phyloP scores from a whole-genome alignment of 768 basidiomycete species.

The Suillus lakei region DNA sequence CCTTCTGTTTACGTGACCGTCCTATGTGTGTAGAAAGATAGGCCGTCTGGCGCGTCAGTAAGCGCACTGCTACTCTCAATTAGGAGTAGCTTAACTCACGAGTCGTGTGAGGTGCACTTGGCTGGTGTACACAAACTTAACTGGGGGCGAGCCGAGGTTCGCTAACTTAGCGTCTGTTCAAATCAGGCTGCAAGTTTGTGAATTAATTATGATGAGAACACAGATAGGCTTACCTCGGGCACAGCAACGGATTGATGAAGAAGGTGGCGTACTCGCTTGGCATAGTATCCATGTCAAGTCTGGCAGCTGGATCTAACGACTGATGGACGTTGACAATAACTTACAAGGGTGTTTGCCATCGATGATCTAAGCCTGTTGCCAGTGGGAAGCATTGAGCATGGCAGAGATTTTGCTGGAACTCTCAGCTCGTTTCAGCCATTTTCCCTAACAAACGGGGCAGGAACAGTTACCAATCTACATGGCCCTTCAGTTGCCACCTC shows the following conservation, averaged over 20 bases:
- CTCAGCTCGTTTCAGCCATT: neutral
- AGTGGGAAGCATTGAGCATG: neutral
- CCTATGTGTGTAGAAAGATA: neutral
- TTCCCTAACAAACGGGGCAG: neutral
- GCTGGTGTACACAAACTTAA: neutral
- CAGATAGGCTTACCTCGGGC: neutral
- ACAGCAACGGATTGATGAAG: conserved; percentile 4
- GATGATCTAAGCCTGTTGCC: neutral
- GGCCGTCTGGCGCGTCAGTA: neutral
- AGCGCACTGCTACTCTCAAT: neutral
- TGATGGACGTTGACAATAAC: neutral
- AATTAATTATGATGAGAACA: conserved; percentile 5
- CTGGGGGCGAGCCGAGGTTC: neutral
- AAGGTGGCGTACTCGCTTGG: neutral
- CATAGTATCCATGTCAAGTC: neutral
- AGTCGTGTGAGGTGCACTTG: neutral
- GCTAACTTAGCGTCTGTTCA: neutral
- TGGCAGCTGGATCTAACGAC: neutral
- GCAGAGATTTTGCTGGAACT: neutral
- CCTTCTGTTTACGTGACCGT: neutral
- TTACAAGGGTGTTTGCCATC: neutral
- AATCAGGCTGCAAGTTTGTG: neutral
- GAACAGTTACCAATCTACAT: neutral
- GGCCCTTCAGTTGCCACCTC: conserved; percentile 11
- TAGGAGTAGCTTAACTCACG: neutral